Percentiles rank a stretch among this genome's conserved stretches.
phyloP scores from a whole-genome alignment of 192 early-diverging fungal species.

The Haplosporangium gracile region DNA sequence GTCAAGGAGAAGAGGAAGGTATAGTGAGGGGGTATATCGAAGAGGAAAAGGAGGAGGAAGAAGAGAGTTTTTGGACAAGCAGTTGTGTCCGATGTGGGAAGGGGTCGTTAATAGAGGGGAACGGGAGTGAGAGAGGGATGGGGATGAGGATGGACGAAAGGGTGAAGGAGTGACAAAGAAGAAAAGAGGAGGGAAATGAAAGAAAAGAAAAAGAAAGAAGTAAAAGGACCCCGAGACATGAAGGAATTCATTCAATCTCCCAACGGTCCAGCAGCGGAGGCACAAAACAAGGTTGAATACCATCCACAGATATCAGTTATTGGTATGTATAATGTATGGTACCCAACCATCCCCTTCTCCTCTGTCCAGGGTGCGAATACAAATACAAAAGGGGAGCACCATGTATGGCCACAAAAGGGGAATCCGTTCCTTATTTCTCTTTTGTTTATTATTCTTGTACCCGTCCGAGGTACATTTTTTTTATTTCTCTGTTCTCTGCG shows the following conservation, averaged over 20 bases:
- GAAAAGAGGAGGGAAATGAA: neutral
- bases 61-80: neutral
- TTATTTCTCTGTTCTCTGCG: neutral
- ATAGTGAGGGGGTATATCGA: neutral
- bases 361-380: too few relatives aligned
- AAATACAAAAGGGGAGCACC: neutral
- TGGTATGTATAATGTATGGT: too few relatives aligned
- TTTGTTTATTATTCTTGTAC: neutral
- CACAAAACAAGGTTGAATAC: neutral
- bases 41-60: neutral
- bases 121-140: constrained; percentile 1
- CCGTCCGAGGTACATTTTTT: neutral
- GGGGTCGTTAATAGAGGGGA: neutral
- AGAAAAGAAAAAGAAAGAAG: neutral
- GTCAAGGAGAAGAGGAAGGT: neutral
- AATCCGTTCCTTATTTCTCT: neutral
- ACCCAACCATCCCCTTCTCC: too few relatives aligned
- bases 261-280: too few relatives aligned
- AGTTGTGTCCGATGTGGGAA: neutral
- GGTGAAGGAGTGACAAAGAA: constrained; percentile 7
- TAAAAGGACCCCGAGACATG: neutral
- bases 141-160: constrained; percentile 4
- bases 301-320: too few relatives aligned
- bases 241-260: neutral
- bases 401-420: neutral